Evolutionary conservation across 2,329 filamentous ascomycete genomes (phyloP).

Genomic region (Trichoderma sp.): DNA sequence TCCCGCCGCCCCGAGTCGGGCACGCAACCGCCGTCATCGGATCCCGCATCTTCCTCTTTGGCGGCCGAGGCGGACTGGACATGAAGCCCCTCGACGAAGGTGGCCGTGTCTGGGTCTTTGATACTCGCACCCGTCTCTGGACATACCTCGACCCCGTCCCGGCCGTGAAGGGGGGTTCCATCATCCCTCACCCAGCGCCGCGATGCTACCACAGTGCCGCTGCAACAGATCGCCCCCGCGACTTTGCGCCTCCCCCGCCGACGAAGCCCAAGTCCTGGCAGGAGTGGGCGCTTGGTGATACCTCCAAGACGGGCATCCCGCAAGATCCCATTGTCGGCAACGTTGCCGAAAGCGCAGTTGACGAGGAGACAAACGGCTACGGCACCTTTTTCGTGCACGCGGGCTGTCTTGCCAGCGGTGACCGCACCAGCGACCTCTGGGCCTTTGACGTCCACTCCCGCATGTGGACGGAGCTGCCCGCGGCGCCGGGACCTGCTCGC

Average conservation of each 20-base stretch:
- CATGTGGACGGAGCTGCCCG: conserved; percentile 68
- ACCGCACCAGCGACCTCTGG: conserved; percentile 72
- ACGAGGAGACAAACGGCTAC: conserved; percentile 63
- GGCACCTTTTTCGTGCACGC: conserved; percentile 76
- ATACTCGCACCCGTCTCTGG: conserved; percentile 68
- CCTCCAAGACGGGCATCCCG: conserved; percentile 57
- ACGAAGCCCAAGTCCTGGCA: conserved; percentile 52
- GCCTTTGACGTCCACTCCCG: conserved; percentile 67
- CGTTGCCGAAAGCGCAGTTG: conserved; percentile 59
- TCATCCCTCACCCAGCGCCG: conserved; percentile 56
- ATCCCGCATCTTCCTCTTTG: conserved; percentile 76
- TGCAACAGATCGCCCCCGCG: conserved; percentile 58
- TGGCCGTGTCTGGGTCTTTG: conserved; percentile 76
- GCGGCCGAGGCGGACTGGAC: conserved; percentile 70
- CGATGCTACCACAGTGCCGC: conserved; percentile 72
- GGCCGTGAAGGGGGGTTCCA: conserved; percentile 46
- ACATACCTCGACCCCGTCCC: conserved; percentile 60
- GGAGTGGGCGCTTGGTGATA: conserved; percentile 59
- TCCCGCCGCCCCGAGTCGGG: conserved; percentile 71
- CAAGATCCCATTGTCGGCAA: conserved; percentile 61
- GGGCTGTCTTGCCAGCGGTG: conserved; percentile 66
- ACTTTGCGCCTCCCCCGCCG: conserved; percentile 46
- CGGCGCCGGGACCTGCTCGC: conserved; percentile 67
- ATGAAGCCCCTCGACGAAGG: conserved; percentile 73
- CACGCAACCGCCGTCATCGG: conserved; percentile 70